These are phyloP conservation scores for Lecanosticta acicola DNA, from an alignment of 2,329 filamentous ascomycete species.

Conservation along the genomic window DNA sequence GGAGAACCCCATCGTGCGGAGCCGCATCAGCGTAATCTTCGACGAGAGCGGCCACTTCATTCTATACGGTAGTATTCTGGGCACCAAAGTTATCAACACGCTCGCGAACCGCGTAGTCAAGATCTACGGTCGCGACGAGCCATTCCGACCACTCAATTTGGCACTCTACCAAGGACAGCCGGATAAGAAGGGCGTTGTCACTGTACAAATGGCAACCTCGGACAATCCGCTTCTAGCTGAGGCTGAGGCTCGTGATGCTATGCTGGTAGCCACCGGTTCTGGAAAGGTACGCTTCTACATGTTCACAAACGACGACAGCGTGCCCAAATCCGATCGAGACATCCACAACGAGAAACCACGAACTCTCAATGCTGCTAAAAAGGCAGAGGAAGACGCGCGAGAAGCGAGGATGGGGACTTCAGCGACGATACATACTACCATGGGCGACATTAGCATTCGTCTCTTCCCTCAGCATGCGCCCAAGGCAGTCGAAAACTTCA, in stretches of 20 bases:
- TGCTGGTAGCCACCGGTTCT: conserved; percentile 75
- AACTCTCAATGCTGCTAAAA: conserved; percentile 48
- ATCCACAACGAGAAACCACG: conserved; percentile 92
- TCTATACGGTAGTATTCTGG: conserved; percentile 84
- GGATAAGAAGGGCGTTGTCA: conserved; percentile 87
- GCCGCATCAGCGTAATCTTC: conserved; percentile 81
- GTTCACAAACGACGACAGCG: conserved; percentile 85
- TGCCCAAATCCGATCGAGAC: conserved; percentile 79
- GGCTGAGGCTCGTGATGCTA: conserved; percentile 83
- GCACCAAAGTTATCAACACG: conserved; percentile 93
- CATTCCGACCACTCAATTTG: conserved; percentile 75
- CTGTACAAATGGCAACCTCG: conserved; percentile 94
- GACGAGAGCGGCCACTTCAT: conserved; percentile 96
- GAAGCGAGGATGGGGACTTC: conserved; percentile 67
- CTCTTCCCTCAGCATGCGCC: conserved; percentile 90
- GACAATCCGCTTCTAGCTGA: conserved; percentile 89
- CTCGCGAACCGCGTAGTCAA: conserved; percentile 89
- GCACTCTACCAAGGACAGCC: conserved; percentile 91
- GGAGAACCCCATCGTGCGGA: conserved; percentile 60
- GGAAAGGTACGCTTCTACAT: conserved; percentile 94
- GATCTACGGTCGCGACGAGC: conserved; percentile 84
- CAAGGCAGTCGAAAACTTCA: conserved; percentile 95
- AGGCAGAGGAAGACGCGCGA: conserved; percentile 51
- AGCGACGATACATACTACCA: conserved; percentile 84
- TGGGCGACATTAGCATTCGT: conserved; percentile 88